phyloP scores from a whole-genome alignment of 1,139 yeast genomes.

The Protomyces inundatus region DNA sequence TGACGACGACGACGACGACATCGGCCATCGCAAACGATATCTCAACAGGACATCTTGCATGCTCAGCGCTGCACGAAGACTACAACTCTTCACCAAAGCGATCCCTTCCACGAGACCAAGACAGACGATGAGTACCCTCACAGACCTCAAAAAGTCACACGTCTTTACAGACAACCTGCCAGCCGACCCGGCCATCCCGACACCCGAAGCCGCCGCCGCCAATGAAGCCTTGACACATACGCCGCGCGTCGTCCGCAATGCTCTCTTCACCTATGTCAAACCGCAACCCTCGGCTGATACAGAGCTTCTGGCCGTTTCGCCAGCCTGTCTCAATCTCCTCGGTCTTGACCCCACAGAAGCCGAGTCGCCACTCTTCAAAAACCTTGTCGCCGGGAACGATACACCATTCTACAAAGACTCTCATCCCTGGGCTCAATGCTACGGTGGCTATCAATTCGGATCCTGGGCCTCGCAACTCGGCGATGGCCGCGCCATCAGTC shows the following conservation, averaged over 20 bases:
- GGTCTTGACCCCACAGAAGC: constrained; percentile 47
- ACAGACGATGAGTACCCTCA: constrained; percentile 17
- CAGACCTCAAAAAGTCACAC: constrained; percentile 29
- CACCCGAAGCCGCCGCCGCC: constrained; percentile 48
- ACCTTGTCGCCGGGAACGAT: constrained; percentile 60
- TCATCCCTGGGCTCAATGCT: constrained; percentile 82
- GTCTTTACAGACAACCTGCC: constrained; percentile 48
- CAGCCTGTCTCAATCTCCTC: constrained; percentile 56
- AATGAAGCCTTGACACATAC: constrained; percentile 44
- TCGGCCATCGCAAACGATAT: too few relatives aligned
- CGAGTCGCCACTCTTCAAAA: constrained; percentile 47
- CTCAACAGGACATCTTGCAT: too few relatives aligned
- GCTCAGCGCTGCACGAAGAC: background rate
- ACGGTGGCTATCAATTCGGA: constrained; percentile 97
- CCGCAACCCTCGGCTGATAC: constrained; percentile 59
- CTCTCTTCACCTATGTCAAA: constrained; percentile 63
- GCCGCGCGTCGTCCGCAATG: constrained; percentile 59
- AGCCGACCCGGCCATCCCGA: constrained; percentile 59
- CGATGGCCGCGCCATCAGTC: constrained; percentile 82
- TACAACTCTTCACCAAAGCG: background rate
- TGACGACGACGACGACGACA: too few relatives aligned
- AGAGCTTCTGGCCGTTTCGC: constrained; percentile 55
- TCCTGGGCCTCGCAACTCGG: constrained; percentile 96
- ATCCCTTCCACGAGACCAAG: too few relatives aligned
- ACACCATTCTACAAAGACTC: constrained; percentile 41